These are phyloP conservation scores for Sarcodon aspratus DNA, from an alignment of 768 basidiomycete genomes.

Conservation along the genomic window DNA sequence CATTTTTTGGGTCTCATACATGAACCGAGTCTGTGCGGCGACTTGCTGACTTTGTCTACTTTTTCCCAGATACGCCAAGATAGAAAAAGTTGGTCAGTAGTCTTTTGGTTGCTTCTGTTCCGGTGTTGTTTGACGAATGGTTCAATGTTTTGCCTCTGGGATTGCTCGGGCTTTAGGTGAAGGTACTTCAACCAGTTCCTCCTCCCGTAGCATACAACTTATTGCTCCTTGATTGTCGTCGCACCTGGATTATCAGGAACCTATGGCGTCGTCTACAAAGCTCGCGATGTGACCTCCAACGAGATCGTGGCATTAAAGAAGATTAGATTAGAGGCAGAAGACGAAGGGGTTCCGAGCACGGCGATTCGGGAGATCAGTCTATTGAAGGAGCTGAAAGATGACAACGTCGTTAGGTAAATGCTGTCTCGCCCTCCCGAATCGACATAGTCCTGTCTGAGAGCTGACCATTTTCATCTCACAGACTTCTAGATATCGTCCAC, in stretches of 20 bases:
- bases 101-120: background rate
- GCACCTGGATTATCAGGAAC: slow-evolving; percentile 49
- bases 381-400: slow-evolving; percentile 92
- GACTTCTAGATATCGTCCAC: slow-evolving; percentile 93
- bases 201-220: background rate
- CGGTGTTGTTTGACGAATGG: background rate
- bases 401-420: slow-evolving; percentile 82
- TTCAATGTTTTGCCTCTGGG: background rate
- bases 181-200: slow-evolving; percentile 19
- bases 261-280: slow-evolving; percentile 98
- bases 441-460: background rate
- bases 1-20: too few species aligned
- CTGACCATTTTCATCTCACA: slow-evolving; percentile 19
- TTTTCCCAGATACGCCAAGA: slow-evolving; percentile 73
- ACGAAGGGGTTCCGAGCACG: slow-evolving; percentile 96
- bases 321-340: slow-evolving; percentile 95
- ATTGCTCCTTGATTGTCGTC: background rate
- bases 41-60: too few species aligned
- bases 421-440: background rate
- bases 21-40: too few species aligned
- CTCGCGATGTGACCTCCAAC: slow-evolving; percentile 68
- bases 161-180: slow-evolving; percentile 27
- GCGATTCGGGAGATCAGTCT: slow-evolving; percentile 97
- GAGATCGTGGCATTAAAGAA: slow-evolving; percentile 95
- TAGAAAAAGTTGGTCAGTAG: slow-evolving; percentile 94